Evolutionary conservation across 2,329 filamentous ascomycete species (phyloP), one percentile per base, ranked within the genome.

Genomic region (Calonectria montana): DNA sequence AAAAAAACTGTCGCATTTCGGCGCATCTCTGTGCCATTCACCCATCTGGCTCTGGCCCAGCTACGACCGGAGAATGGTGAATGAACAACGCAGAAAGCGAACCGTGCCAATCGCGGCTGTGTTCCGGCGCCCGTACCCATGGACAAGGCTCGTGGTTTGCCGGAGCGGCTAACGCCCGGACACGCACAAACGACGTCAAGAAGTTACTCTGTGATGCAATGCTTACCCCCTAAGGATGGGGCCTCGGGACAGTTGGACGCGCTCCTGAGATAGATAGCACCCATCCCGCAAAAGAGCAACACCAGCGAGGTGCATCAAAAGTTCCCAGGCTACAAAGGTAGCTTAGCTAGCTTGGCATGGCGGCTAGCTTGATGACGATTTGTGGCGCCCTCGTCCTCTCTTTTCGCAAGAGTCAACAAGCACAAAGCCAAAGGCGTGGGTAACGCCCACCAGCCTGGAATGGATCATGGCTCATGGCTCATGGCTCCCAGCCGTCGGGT

Each of bases 381-480:
- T 23, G 48, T 65, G 48, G 41, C 65, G 39, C 31, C 47, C 27
- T 45, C n/a, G 41, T 37, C 48, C 16, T 63, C 27, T 64, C 18
- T 21, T 53, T 25, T 35, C 62, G 53, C 37, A 61, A 50, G 43
- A 43, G 59, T 53, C 48, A 57, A 16, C n/a, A 43, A 39, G 37
- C 50, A 48, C 62, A 65, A 70, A 59, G 47, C 16, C 31, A 6
- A 21, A 69, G 27, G 27, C 39, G 27, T 27, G 68, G 48, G 12
- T 15, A 65, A 65, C 21, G 31, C 68, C 64, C 41, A 31, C 48
- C 27, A 67, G 72, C 67, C 65, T 73, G 75, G 72, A 70, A 73
- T 77, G 75, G 67, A 50, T 55, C 68, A 29, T 68, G 69, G 63
- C 50, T 65, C 29, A 73, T 77, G 75, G 67, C 47, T 55, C 68